Conservation (phyloP, 768 basidiomycete genomes). For the Calocybe cyanea region DNA sequence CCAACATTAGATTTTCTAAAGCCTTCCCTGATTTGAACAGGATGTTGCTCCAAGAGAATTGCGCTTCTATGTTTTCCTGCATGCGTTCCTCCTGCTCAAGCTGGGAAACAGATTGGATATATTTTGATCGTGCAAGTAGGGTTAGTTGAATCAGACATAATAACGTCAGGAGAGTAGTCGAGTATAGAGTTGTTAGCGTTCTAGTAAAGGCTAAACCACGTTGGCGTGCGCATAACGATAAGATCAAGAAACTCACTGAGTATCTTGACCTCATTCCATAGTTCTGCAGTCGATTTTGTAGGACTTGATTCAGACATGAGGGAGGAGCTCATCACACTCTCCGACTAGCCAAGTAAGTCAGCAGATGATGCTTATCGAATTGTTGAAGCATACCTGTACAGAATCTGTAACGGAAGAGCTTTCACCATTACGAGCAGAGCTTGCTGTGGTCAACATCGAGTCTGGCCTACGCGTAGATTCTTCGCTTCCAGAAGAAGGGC, state of each 20-base stretch:
- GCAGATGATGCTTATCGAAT: too few relatives aligned
- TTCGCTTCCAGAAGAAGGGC: constrained; percentile 14
- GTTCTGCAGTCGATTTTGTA: constrained; percentile 64
- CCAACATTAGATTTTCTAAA: constrained; percentile 21
- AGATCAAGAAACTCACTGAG: constrained; percentile 50
- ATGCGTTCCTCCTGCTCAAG: constrained; percentile 56
- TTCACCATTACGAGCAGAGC: constrained; percentile 28
- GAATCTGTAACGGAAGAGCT: constrained; percentile 18
- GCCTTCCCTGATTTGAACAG: constrained; percentile 24
- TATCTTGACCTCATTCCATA: constrained; percentile 93
- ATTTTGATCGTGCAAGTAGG: constrained; percentile 77
- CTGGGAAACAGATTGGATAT: constrained; percentile 64
- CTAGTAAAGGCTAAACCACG: constrained; percentile 71
- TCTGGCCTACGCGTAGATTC: constrained; percentile 29
- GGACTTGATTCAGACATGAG: constrained; percentile 26
- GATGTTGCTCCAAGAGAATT: constrained; percentile 36
- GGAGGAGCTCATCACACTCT: constrained; percentile 29
- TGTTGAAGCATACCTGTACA: constrained; percentile 7
- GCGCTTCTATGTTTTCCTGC: constrained; percentile 39
- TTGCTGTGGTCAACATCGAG: constrained; percentile 28
- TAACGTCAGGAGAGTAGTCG: constrained; percentile 80
- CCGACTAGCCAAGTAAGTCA: constrained; percentile 21
- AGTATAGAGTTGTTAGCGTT: constrained; percentile 82
- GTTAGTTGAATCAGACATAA: constrained; percentile 85
- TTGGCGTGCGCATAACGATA: background rate